Evolutionary conservation across 163 green algal genomes (phyloP), one percentile per base, ranked within the genome.

Genomic region (Scenedesmus sp.): DNA sequence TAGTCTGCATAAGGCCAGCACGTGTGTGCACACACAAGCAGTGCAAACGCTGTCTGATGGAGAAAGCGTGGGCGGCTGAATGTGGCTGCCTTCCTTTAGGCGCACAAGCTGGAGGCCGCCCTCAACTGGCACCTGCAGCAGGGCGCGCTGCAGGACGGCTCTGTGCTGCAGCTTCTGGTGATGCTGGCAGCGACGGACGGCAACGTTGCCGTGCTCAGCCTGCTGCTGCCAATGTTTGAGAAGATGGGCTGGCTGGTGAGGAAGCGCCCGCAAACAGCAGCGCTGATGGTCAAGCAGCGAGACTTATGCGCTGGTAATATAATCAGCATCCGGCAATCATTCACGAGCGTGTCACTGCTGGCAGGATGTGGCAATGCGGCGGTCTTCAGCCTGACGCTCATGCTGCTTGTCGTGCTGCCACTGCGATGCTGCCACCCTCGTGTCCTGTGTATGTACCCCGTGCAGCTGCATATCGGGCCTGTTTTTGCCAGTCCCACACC

Each of bases 201-300:
- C 81, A 89, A 89, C 37, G 88, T 70, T 3, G 44, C 51, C 0
- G 81, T 88, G 61, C 65, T 92, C 30, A 73, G 68, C 88, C 20
- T 92, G 68, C 61, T 92, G 35, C 65, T 92, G 43, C 65, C 88
- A 3, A 33, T 92, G 68, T 92, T 92, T 81, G 68, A 89, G 35
- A 56, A 56, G 15, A 84, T 78, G 59, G 61, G 44, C 1, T 92
- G 88, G 88, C 70, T 92, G 88, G 88, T 92, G 49, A 84, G 88
- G 5, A 42, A 4, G 37, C 4, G 35, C 33, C 10, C n/a, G 30
- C 65, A 76, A 37, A 40, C 30, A n/a, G n/a, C 3, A 22, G 18
- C 18, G 16, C 16, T 26, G 53, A 68, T 68, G 18, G 15, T 72
- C 12, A 43, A 40, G 70, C 70, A 43, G 51, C 51, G 22, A 16